phyloP scores from a whole-genome alignment of 2,329 filamentous ascomycete genomes.

The Colletotrichum siamense region DNA sequence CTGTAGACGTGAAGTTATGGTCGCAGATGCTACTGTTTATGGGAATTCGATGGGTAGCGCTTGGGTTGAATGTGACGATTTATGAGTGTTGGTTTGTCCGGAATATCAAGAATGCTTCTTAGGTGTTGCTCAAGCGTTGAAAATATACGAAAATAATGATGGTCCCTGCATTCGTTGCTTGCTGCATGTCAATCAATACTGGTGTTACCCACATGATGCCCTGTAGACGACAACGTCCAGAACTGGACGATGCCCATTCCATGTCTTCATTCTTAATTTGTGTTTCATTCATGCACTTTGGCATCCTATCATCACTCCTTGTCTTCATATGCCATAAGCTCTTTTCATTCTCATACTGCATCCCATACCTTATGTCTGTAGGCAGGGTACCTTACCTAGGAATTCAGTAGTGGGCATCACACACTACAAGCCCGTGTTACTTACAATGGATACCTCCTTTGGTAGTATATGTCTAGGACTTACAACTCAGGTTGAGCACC shows the following conservation, averaged over 20 bases:
- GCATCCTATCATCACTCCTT: not conserved
- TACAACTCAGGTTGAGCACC: not conserved
- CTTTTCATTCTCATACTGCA: not conserved
- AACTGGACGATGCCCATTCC: not conserved
- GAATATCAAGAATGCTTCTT: not conserved
- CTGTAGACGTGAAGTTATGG: conserved; percentile 23
- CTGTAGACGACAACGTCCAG: not conserved
- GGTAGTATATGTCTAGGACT: not conserved
- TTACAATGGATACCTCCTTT: not conserved
- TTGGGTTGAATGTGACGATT: not conserved
- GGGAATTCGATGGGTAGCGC: not conserved
- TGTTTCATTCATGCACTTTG: not conserved
- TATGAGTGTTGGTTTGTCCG: not conserved
- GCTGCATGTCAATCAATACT: not conserved
- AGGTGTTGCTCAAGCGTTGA: not conserved
- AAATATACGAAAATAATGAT: not conserved
- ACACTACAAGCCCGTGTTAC: not conserved
- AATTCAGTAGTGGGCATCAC: not conserved
- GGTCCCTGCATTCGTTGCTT: not conserved
- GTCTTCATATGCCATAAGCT: not conserved
- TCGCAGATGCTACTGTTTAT: not conserved
- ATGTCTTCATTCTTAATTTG: not conserved
- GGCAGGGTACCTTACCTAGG: not conserved
- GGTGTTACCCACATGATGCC: not conserved
- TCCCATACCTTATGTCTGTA: not conserved